These are phyloP conservation scores for Dendrobium catenatum DNA, from an alignment of 106 monocot species.

Conservation along the genomic window DNA sequence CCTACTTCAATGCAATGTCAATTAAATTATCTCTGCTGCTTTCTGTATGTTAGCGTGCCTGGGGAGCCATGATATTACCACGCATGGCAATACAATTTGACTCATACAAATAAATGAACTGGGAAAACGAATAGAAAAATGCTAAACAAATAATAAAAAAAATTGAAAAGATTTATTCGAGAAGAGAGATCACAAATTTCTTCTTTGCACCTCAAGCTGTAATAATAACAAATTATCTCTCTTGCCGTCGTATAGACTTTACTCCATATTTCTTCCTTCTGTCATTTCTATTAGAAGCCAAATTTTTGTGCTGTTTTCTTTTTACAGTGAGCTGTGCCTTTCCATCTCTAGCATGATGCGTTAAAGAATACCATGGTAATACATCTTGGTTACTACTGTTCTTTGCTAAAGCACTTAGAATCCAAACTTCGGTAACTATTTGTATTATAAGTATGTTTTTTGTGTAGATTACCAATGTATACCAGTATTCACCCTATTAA, in stretches of 20 bases:
- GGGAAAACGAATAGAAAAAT: too few species aligned
- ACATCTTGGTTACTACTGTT: neutral
- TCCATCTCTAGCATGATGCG: neutral
- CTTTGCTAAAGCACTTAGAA: neutral
- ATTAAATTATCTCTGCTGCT: neutral
- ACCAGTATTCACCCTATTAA: neutral
- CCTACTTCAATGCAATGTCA: neutral
- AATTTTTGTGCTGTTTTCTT: neutral
- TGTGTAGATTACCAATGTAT: neutral
- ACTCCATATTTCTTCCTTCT: too few species aligned
- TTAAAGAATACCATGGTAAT: neutral
- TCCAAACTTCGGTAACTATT: neutral
- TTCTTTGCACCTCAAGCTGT: too few species aligned
- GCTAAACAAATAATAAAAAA: too few species aligned
- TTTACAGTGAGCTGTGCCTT: neutral
- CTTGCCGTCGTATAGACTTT: too few species aligned
- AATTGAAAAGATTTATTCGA: too few species aligned
- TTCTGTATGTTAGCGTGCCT: too few species aligned
- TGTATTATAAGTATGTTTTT: neutral
- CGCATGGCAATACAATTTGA: too few species aligned
- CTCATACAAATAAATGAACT: too few species aligned
- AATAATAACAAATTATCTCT: too few species aligned
- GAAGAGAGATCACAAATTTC: too few species aligned
- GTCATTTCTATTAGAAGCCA: neutral
- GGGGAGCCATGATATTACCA: too few species aligned